Base-by-base conservation (phyloP, 1,139 yeast genomes). In the Nakaseomyces uthaithaninus region DNA sequence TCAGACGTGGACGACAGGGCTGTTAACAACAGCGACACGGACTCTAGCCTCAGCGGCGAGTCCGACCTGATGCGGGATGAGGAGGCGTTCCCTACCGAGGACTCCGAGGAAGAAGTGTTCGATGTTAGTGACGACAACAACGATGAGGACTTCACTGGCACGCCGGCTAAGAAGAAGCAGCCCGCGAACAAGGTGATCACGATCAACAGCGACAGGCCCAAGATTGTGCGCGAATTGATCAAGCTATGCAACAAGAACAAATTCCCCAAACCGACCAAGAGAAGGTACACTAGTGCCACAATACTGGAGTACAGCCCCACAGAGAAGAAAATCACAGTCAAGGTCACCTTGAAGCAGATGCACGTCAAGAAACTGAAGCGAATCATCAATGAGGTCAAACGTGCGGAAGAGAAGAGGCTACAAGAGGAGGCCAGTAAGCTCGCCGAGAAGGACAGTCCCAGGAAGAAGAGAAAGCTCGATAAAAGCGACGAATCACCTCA, bases 281-380 rank as follows among this genome's bases (percentile, higher is more conserved):
- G 63, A 40, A 51, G 58, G 37, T 59, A 57, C 40, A 59, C 63
- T 4, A 57, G 53, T 38, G 50, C 55, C 17, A 47, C 51, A 7
- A 52, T 59, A 14, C 42, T 45, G 22, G 56, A 56, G 10, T 55
- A 55, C 37, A 45, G 43, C 27, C 51, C 54, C 16, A 33, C 43
- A 11, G 50, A 45, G 22, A 46, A 45, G 11, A 46, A 48, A 35
- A 26, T 26, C 6, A 46, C 51, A 18, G 43, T 59, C 17, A 58
- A 52, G 40, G 45, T 59, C 24, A 58, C 63, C 6, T 44, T 59
- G 42, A 59, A 59, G 45, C 63, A 59, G 43, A 52, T 50, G 34
- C 63, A 59, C 46, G 54, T 53, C 9, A 56, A 50, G 40, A 51
- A 51, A 40, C 47, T 55, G 37, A 58, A 56, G 39, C 51, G 53